Evolutionary conservation across 1,284 basidiomycete species (phyloP).

Genomic region (Ganoderma boninense): DNA sequence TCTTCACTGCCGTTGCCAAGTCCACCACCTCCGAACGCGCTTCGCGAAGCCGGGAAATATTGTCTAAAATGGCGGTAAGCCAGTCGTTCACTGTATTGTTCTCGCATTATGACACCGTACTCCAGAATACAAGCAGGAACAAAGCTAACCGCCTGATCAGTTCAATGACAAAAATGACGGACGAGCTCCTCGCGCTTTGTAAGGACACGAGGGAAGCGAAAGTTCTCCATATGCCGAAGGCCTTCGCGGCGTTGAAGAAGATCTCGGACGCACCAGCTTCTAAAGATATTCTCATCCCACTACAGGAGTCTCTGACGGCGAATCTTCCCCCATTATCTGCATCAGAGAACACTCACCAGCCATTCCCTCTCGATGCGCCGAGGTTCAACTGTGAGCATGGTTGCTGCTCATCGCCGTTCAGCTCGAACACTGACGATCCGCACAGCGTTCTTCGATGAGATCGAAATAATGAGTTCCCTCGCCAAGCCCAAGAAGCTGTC

Average conservation of each 20-base stretch:
- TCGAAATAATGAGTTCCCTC: constrained; percentile 94
- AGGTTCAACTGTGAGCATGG: constrained; percentile 73
- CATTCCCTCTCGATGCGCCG: constrained; percentile 84
- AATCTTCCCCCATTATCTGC: constrained; percentile 81
- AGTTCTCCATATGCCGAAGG: constrained; percentile 66
- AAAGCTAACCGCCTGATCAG: constrained; percentile 61
- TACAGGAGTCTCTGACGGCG: constrained; percentile 95
- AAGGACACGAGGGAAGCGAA: constrained; percentile 52
- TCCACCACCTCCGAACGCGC: constrained; percentile 79
- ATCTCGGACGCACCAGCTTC: constrained; percentile 47
- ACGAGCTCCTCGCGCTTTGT: constrained; percentile 75
- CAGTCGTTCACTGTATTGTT: constrained; percentile 23
- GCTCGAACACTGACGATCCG: background rate
- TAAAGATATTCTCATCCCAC: constrained; percentile 78
- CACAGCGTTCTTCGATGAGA: constrained; percentile 82
- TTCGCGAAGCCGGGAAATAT: constrained; percentile 69
- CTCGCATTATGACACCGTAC: too few species aligned
- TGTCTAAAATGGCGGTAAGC: constrained; percentile 71
- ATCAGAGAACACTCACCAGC: constrained; percentile 73
- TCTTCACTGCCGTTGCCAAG: constrained; percentile 89
- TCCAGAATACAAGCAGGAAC: constrained; percentile 45
- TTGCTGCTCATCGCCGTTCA: too few species aligned
- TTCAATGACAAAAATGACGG: constrained; percentile 68
- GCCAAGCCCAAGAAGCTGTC: constrained; percentile 94
- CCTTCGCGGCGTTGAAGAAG: constrained; percentile 69